phyloP scores from a whole-genome alignment of 345 rosid species.

The Aurinia saxatilis region DNA sequence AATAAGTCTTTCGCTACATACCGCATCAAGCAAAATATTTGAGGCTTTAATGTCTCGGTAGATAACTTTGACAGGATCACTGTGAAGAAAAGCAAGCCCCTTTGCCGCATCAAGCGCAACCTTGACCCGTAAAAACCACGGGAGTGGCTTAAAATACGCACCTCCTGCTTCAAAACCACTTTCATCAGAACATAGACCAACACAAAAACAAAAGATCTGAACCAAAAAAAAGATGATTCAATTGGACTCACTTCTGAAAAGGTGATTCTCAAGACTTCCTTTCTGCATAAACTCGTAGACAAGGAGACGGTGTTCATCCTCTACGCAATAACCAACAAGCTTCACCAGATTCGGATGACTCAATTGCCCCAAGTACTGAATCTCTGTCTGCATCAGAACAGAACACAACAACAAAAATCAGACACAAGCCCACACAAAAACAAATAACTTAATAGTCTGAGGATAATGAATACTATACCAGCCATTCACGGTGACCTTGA shows the following conservation, averaged over 20 bases:
- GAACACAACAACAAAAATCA: not conserved
- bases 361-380: conserved; percentile 73
- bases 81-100: conserved; percentile 90
- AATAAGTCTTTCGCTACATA: conserved; percentile 15
- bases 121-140: conserved; percentile 81
- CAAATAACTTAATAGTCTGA: not conserved
- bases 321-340: conserved; percentile 83
- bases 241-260: conserved; percentile 71
- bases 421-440: not conserved
- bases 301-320: conserved; percentile 87
- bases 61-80: conserved; percentile 76
- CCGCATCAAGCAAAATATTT: conserved; percentile 76
- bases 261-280: conserved; percentile 94
- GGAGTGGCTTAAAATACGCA: conserved; percentile 69
- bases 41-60: conserved; percentile 89
- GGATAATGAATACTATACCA: conserved; percentile 46
- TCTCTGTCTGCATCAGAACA: conserved; percentile 58
- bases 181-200: not conserved
- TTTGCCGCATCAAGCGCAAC: conserved; percentile 92
- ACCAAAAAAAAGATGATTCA: not conserved
- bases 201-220: not conserved
- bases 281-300: conserved; percentile 95
- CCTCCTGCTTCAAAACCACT: conserved; percentile 45
- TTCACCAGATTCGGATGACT: conserved; percentile 85
- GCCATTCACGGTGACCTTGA: conserved; percentile 98